Base-by-base conservation (phyloP, 495 filamentous ascomycete species). In the Xylaria cubensis region DNA sequence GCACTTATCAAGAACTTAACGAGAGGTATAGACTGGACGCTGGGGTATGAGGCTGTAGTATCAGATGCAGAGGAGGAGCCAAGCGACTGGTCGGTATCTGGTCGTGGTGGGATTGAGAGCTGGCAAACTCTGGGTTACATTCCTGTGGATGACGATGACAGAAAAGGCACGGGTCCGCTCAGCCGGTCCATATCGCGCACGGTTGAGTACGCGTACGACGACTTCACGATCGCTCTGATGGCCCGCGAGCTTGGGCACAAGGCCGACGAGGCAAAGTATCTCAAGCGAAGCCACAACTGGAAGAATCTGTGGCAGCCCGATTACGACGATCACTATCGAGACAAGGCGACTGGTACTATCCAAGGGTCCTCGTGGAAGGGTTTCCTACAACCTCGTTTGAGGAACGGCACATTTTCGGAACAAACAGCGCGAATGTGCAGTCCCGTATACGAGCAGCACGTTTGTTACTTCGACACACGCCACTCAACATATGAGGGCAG, bases 181-280 rank as follows among this genome's bases (percentile, higher is more conserved):
- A 91, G 87, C 13, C 88, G 92, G 15, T 87, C 86, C 67, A 84
- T 94, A 41, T 90, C 87, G 9, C 83, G 91, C 1, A 92, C 90
- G 0, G 87, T 93, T 17, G 92, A 93, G 75, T 93, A 94, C 79
- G 88, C 90, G 4, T 93, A 93, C 81, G 87, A 93, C 69, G 92
- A 94, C 77, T 94, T 91, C 68, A 79, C 82, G 64, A 85, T 90
- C 29, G 84, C 88, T 17, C 73, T 81, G 21, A 84, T 91, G 56
- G 88, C 89, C 51, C 81, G 82, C 67, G 85, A 82, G 1, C 82
- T 90, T 0, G 87, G 85, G 5, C 84, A 87, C 61, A 79, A 78
- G 19, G 80, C 76, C 0, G 86, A 88, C 70, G 80, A 81, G 50
- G 75, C 81, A 55, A 92, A 91, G 70, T 92, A 92, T 77, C 77